Percentiles rank a stretch among this genome's conserved stretches.
These are phyloP conservation scores for Pecoramyces ruminantium DNA, from an alignment of 192 early-diverging fungal species.

Conservation along the genomic window DNA sequence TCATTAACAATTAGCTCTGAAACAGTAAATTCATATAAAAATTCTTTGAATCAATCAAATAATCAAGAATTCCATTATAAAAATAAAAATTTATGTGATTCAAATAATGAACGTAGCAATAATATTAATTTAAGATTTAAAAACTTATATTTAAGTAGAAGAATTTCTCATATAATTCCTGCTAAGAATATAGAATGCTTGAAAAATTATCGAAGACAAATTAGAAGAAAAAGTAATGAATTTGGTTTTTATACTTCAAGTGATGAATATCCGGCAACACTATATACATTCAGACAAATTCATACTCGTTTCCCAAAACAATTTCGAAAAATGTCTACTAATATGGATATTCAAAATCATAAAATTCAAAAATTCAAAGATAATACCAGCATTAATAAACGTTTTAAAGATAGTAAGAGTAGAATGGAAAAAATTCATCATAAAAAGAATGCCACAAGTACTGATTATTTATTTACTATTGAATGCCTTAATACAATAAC, in stretches of 20 bases:
- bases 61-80: too few species aligned
- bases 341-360: background rate
- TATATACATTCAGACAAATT: background rate
- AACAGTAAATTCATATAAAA: background rate
- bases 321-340: background rate
- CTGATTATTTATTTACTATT: background rate
- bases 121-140: background rate
- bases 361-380: background rate
- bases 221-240: background rate
- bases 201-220: background rate
- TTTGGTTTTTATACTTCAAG: background rate
- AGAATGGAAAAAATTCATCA: background rate
- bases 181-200: background rate
- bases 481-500: background rate
- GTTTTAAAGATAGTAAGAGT: background rate
- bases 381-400: background rate
- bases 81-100: too few species aligned
- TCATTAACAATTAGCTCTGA: background rate
- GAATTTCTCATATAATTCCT: background rate
- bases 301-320: background rate
- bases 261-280: background rate
- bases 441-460: background rate
- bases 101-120: background rate
- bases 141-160: background rate
- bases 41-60: too few species aligned